Base-by-base conservation (phyloP, 371 early-diverging fungal species). In the Saksenaea oblongispora region DNA sequence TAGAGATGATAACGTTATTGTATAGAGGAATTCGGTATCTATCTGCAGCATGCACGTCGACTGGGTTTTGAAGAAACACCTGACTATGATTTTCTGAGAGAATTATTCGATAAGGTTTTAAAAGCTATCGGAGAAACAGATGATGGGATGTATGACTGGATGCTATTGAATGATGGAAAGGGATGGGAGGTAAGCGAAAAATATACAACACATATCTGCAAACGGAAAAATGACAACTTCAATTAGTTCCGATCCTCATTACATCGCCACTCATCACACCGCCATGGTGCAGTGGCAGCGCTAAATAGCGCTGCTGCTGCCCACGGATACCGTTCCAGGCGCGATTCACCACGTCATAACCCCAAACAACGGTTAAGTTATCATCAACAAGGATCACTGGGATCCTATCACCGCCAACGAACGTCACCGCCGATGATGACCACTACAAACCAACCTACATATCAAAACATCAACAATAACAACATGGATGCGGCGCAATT, bases 41-140 rank as follows among this genome's bases (percentile, higher is more conserved):
- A 98, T 64, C 84, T 99, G 60, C 86, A 88, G 60, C 98, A 98
- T 72, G 95, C 92, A 28, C 86, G 98, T 64, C 90, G 89, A 65
- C 82, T 98, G 41, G 90, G 91, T 26, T 99, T 98, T 74, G 98
- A 98, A 72, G 97, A 97, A 73, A 88, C 88, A 39, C 99, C 99
- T 5, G 95, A 98, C 74, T 99, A 99, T 73, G 93, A 94, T 63
- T 87, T 85, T 58, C 69, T 98, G 71, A 85, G 89, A 64, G 88
- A 89, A 13, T 74, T 99, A 26, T 93, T 99, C 72, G 90, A 92
- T 77, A 89, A 89, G 62, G 95, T 91, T 2, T 71, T 98, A 54
- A 82, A 82, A 56, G 79, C 83, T 44, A 75, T 80, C 53, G 88
- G 86, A 58, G 91, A 93, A 63, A 76, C 70, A 31, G 96, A 97